Conservation (phyloP, 192 early-diverging fungal species). For the Linnemannia hyalina region DNA sequence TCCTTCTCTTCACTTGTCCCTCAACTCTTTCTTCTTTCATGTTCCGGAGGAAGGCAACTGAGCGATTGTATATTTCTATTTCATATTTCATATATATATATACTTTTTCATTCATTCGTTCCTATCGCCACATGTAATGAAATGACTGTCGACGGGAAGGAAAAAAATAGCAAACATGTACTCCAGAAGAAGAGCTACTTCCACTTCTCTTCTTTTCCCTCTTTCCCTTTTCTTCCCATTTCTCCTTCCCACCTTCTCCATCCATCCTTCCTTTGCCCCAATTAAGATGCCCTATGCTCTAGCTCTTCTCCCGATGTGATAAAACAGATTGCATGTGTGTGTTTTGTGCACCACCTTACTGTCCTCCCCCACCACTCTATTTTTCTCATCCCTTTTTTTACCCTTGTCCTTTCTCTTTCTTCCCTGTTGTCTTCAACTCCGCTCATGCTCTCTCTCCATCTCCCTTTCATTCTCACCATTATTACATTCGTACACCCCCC, state of each 20-base stretch:
- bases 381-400: not conserved
- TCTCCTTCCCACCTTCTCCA: not conserved
- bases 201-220: not conserved
- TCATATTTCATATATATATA: not conserved
- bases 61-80: not conserved
- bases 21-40: not conserved
- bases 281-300: not conserved
- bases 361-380: not conserved
- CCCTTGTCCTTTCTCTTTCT: not conserved
- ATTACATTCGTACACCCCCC: not conserved
- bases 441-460: constrained; percentile 8
- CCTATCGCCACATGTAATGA: not conserved
- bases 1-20: too few relatives aligned
- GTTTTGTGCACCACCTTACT: not conserved
- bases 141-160: not conserved
- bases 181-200: not conserved
- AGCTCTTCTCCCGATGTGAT: not conserved
- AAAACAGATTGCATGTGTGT: not conserved
- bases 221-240: not conserved
- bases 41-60: not conserved
- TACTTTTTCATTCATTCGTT: not conserved
- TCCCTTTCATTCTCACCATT: not conserved
- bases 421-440: not conserved
- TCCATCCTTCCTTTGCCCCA: not conserved
- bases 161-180: not conserved